phyloP scores from a whole-genome alignment of 371 early-diverging fungal species.

The Syncephalastrum sp. region DNA sequence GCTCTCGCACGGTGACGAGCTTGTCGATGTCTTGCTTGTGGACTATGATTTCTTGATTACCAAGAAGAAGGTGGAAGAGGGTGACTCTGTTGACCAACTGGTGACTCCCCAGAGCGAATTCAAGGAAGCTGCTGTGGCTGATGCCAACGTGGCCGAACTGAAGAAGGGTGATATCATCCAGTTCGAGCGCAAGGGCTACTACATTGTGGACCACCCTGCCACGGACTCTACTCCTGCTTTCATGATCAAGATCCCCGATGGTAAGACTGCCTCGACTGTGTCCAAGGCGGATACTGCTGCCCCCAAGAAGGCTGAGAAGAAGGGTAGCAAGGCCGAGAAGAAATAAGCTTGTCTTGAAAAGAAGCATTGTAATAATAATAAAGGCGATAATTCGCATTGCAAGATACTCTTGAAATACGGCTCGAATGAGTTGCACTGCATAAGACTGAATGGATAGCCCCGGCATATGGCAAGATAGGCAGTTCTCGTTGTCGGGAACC shows the following conservation, averaged over 20 bases:
- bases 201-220: conserved; percentile 78
- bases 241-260: conserved; percentile 93
- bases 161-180: conserved; percentile 91
- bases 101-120: conserved; percentile 93
- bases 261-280: conserved; percentile 76
- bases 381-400: no score
- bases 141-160: conserved; percentile 62
- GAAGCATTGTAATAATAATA: no score
- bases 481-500: no score
- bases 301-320: conserved; percentile 2
- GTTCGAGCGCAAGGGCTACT: conserved; percentile 99
- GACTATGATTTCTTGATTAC: conserved; percentile 97
- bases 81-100: conserved; percentile 82
- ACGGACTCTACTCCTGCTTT: conserved; percentile 58
- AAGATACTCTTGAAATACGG: no score
- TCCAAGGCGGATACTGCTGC: conserved; percentile 64
- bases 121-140: conserved; percentile 64
- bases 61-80: conserved; percentile 97
- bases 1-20: conserved; percentile 72
- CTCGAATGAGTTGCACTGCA: no score
- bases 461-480: no score
- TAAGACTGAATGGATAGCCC: no score
- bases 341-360: background rate
- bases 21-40: conserved; percentile 67
- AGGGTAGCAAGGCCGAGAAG: conserved; percentile 12